Percentiles rank a stretch among this genome's conserved stretches.
Evolutionary conservation across 768 basidiomycete species (phyloP).

Genomic region (Leccinum broughii): DNA sequence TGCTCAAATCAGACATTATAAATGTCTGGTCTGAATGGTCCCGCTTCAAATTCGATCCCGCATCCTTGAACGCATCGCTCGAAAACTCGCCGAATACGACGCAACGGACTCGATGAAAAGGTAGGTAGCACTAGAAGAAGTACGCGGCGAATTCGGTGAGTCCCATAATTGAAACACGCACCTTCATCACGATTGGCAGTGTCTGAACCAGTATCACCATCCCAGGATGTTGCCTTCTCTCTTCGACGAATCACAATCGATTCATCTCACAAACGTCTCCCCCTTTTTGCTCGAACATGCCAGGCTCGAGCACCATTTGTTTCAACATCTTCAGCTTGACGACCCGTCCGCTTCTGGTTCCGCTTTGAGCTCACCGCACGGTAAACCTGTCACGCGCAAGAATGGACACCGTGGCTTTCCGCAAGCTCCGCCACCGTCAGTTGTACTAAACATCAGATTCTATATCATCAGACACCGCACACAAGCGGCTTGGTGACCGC

Average conservation of each 20-base stretch:
- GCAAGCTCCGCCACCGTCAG: too few species aligned
- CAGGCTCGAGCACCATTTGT: background rate
- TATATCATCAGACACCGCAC: too few species aligned
- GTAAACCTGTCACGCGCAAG: background rate
- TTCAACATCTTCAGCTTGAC: background rate
- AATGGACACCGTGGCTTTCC: background rate
- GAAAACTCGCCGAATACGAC: background rate
- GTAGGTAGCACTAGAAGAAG: background rate
- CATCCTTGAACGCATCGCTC: background rate
- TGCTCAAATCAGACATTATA: background rate
- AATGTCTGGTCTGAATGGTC: background rate
- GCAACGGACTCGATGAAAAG: background rate
- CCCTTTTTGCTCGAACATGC: background rate
- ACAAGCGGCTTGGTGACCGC: too few species aligned
- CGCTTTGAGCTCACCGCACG: background rate
- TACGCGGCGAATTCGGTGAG: background rate
- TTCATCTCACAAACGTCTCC: background rate
- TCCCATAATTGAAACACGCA: background rate
- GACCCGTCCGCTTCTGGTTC: background rate
- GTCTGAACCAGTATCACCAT: background rate
- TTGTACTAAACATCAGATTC: too few species aligned
- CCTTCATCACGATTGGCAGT: background rate
- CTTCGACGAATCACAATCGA: background rate
- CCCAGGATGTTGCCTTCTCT: background rate
- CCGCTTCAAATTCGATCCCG: background rate